Percentiles rank a stretch among this genome's conserved stretches.
phyloP scores from a whole-genome alignment of 495 filamentous ascomycete species.

The Daldinia bambusicola region DNA sequence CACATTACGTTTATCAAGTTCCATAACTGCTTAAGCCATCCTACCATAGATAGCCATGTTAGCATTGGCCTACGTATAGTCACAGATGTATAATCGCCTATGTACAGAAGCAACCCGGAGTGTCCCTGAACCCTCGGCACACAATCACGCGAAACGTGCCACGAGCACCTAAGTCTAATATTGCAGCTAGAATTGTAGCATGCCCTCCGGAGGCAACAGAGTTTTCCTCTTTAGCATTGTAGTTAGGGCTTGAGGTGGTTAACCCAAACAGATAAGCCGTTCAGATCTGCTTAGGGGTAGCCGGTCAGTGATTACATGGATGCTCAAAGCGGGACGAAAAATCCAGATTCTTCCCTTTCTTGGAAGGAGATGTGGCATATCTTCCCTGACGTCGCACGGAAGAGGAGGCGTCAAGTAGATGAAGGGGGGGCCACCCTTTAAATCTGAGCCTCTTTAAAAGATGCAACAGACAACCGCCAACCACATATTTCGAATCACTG shows the following conservation, averaged over 20 bases:
- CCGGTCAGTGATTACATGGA: slow-evolving; percentile 8
- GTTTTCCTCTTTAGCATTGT: neutral
- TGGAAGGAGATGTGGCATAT: slow-evolving; percentile 32
- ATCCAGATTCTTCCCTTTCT: slow-evolving; percentile 37
- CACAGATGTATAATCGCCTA: no score
- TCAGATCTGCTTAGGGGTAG: slow-evolving; percentile 24
- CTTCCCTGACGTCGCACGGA: slow-evolving; percentile 38
- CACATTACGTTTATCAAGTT: slow-evolving; percentile 29
- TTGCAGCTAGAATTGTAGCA: slow-evolving; percentile 15
- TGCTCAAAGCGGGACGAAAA: slow-evolving; percentile 35
- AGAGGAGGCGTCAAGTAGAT: slow-evolving; percentile 44
- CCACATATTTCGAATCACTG: slow-evolving; percentile 13
- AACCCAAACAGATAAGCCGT: slow-evolving; percentile 17
- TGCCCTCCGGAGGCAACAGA: neutral
- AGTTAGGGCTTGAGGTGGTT: slow-evolving; percentile 16
- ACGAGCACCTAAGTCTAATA: slow-evolving; percentile 20
- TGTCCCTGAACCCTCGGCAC: slow-evolving; percentile 24
- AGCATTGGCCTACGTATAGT: neutral
- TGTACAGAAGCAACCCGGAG: slow-evolving; percentile 26
- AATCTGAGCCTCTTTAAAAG: slow-evolving; percentile 29
- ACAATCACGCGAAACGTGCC: slow-evolving; percentile 32
- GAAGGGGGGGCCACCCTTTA: slow-evolving; percentile 26
- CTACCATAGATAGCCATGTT: neutral
- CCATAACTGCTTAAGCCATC: slow-evolving; percentile 2
- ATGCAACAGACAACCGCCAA: slow-evolving; percentile 24